A percentile compares a stretch with the other conserved stretches of the same genome.
Evolutionary conservation across 2,329 filamentous ascomycete species (phyloP).

Genomic region (Parastagonospora nodorum): DNA sequence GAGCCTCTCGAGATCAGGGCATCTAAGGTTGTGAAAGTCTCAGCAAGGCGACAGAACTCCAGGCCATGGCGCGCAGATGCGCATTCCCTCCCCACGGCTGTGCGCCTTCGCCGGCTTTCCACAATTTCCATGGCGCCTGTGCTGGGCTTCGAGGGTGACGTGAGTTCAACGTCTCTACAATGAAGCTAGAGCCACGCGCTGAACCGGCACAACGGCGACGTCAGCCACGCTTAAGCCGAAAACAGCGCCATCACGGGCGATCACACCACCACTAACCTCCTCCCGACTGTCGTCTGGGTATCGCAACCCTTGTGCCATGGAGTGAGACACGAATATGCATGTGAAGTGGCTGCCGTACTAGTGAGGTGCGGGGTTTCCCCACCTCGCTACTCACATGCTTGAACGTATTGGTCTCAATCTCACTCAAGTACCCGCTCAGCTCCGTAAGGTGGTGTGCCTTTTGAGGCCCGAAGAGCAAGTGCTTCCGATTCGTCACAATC

Average conservation of each 20-base stretch:
- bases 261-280: constrained; percentile 2
- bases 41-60: neutral
- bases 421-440: too few species aligned
- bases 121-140: constrained; percentile 4
- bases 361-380: too few species aligned
- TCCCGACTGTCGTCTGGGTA: too few species aligned
- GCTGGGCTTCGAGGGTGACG: constrained; percentile 7
- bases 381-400: too few species aligned
- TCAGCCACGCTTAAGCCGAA: constrained; percentile 16
- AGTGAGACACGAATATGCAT: neutral
- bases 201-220: constrained; percentile 4
- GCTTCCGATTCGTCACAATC: too few species aligned
- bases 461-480: too few species aligned
- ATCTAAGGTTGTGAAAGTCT: neutral
- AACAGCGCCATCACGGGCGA: constrained; percentile 9
- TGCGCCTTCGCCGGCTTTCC: constrained; percentile 2
- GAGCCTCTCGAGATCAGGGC: neutral
- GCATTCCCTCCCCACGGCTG: constrained; percentile 1
- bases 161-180: constrained; percentile 4
- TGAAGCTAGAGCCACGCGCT: constrained; percentile 2
- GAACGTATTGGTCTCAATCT: too few species aligned
- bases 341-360: neutral
- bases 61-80: constrained; percentile 9
- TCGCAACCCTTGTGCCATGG: too few species aligned
- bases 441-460: too few species aligned